These are phyloP conservation scores for Austroboletus olivaceoglutinosus DNA, from an alignment of 1,284 basidiomycete species.

Conservation along the genomic window DNA sequence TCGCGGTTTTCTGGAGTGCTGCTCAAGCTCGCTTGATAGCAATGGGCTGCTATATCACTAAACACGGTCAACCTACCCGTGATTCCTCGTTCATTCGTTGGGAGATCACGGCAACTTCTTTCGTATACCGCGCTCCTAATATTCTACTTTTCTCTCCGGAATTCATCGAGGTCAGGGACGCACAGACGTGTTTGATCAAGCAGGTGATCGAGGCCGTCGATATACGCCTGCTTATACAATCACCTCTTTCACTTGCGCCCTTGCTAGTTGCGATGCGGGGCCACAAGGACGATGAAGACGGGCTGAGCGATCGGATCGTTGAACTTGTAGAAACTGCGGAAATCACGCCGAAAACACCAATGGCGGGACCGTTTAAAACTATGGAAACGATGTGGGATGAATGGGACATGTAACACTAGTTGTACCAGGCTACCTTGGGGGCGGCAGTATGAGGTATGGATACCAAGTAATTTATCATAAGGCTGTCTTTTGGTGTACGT, in stretches of 20 bases:
- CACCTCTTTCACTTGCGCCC: constrained; percentile 41
- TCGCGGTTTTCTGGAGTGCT: not conserved
- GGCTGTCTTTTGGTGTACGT: constrained; percentile 3
- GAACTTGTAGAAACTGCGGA: constrained; percentile 70
- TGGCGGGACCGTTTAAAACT: constrained; percentile 28
- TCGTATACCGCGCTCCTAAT: constrained; percentile 56
- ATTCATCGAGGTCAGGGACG: constrained; percentile 70
- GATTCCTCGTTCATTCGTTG: constrained; percentile 65
- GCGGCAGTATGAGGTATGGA: not conserved
- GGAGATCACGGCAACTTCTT: constrained; percentile 65
- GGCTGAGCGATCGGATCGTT: constrained; percentile 58
- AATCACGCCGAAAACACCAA: constrained; percentile 38
- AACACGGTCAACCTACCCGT: constrained; percentile 62
- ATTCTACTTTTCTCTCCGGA: constrained; percentile 68
- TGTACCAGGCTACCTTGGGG: not conserved
- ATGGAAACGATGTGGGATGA: constrained; percentile 58
- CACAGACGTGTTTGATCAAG: constrained; percentile 59
- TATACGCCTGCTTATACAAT: constrained; percentile 54
- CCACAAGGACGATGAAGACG: constrained; percentile 49
- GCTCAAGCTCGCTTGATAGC: constrained; percentile 32
- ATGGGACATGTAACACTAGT: constrained; percentile 57
- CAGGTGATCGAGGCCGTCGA: constrained; percentile 72
- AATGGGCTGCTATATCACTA: constrained; percentile 71
- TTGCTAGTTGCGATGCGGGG: constrained; percentile 63
- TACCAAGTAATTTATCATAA: constrained; percentile 19